phyloP scores from a whole-genome alignment of 139 green algal genomes.

The Spirogloea muscicola region DNA sequence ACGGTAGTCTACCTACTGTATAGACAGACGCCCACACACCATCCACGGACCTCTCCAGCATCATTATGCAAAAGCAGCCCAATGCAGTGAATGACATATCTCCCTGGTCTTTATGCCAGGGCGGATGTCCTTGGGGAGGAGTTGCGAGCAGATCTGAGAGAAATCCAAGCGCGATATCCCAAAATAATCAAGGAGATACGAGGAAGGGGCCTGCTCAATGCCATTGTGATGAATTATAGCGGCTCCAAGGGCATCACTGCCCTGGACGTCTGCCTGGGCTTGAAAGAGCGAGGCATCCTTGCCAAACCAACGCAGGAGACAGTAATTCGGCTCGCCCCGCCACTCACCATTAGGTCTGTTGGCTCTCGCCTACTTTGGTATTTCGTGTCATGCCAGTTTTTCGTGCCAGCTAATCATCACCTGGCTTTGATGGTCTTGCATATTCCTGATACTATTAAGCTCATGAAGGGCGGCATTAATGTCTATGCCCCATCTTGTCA shows the following conservation, averaged over 20 bases:
- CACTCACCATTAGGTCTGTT: constrained; percentile 52
- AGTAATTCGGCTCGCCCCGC: constrained; percentile 73
- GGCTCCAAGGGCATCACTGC: constrained; percentile 54
- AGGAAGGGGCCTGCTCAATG: constrained; percentile 41
- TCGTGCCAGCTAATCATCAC: no score
- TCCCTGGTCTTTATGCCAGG: constrained; percentile 3
- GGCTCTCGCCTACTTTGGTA: no score
- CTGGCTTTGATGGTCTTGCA: no score
- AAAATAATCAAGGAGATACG: constrained; percentile 24
- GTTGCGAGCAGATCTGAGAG: constrained; percentile 18
- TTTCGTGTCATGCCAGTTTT: no score
- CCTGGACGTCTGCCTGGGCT: constrained; percentile 81
- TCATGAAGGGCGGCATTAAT: no score
- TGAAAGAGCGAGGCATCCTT: constrained; percentile 65
- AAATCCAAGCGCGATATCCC: constrained; percentile 19
- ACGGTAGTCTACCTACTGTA: no score
- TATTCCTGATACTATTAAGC: no score
- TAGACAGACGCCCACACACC: no score
- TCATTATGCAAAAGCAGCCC: no score
- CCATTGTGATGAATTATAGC: constrained; percentile 29
- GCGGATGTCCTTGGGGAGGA: constrained; percentile 32
- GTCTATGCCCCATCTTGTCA: no score
- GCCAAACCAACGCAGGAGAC: constrained; percentile 94
- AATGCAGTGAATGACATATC: no score
- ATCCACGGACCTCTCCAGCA: no score